Evolutionary conservation across 2,329 filamentous ascomycete species (phyloP).

Genomic region (Fusarium gaditjirri): DNA sequence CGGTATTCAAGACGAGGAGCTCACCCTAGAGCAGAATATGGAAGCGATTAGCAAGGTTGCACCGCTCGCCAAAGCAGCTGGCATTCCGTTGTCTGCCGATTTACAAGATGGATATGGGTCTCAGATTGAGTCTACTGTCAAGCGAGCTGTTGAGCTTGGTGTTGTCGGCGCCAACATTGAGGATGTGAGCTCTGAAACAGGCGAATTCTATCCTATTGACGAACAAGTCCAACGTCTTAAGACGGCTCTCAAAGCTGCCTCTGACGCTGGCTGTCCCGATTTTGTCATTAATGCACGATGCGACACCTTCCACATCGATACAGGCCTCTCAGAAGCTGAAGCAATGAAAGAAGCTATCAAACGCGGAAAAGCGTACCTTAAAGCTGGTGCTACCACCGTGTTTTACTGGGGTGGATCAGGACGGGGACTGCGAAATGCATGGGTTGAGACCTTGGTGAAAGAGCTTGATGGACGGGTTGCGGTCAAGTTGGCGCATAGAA

Average conservation of each 20-base stretch:
- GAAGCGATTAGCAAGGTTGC: constrained; percentile 58
- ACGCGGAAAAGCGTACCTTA: constrained; percentile 66
- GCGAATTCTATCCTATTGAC: constrained; percentile 51
- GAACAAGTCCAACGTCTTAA: constrained; percentile 61
- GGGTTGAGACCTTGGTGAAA: constrained; percentile 58
- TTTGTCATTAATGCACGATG: constrained; percentile 69
- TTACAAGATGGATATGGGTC: constrained; percentile 69
- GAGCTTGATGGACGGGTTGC: constrained; percentile 62
- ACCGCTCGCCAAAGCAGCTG: constrained; percentile 51
- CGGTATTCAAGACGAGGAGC: constrained; percentile 58
- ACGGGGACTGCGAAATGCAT: constrained; percentile 55
- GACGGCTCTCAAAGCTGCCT: constrained; percentile 55
- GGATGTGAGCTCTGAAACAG: constrained; percentile 55
- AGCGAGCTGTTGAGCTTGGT: constrained; percentile 59
- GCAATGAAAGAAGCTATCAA: constrained; percentile 60
- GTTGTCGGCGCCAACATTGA: constrained; percentile 70
- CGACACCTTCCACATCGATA: constrained; percentile 59
- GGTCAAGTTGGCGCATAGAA: constrained; percentile 54
- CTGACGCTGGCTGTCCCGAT: constrained; percentile 60
- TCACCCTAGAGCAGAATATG: constrained; percentile 64
- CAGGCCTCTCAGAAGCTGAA: constrained; percentile 45
- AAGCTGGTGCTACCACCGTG: constrained; percentile 66
- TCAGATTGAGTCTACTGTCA: constrained; percentile 57
- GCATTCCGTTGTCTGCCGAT: constrained; percentile 65
- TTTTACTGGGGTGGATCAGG: constrained; percentile 68